Evolutionary conservation across 129 eudicot genomes (phyloP), one percentile per base, ranked within the genome.

Genomic region (Saposhnikovia divaricata): DNA sequence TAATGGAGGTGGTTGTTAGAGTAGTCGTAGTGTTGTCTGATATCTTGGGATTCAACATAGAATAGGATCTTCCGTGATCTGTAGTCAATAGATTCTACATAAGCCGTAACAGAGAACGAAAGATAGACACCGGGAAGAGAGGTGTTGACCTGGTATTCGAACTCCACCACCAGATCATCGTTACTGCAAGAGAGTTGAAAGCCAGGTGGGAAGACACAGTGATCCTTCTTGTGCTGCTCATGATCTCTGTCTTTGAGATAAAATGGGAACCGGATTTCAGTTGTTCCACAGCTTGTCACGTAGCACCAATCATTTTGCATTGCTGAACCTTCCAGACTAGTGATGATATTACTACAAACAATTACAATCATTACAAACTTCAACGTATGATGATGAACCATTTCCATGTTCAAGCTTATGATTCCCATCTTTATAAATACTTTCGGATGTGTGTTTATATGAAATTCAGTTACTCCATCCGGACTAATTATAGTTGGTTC

Each of bases 241-340:
- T n/a, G n/a, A n/a, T 69, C 44, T 28, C 1, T 37, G 0, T 45
- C 25, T 47, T 44, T 45, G 0, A 79, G 59, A 44, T 70, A 66
- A 42, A 79, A 79, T 0, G 81, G 81, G 44, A 63, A 79, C 8
- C 75, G 39, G 65, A 79, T 78, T 55, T 55, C 71, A 28, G 39
- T 27, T 27, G 1, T 0, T 28, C 39, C 71, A 13, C 71, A 65
- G 2, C 39, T 27, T 11, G 37, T n/a, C n/a, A n/a, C n/a, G n/a
- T n/a, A n/a, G n/a, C n/a, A n/a, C n/a, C n/a, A n/a, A n/a, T n/a
- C n/a, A n/a, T n/a, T n/a, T n/a, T n/a, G n/a, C n/a, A n/a, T n/a
- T n/a, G n/a, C n/a, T n/a, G n/a, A n/a, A n/a, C n/a, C n/a, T n/a
- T n/a, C n/a, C n/a, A n/a, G n/a, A n/a, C n/a, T n/a, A n/a, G n/a